Base-by-base conservation (phyloP, 2,329 filamentous ascomycete species). In the Penicillium paneum region DNA sequence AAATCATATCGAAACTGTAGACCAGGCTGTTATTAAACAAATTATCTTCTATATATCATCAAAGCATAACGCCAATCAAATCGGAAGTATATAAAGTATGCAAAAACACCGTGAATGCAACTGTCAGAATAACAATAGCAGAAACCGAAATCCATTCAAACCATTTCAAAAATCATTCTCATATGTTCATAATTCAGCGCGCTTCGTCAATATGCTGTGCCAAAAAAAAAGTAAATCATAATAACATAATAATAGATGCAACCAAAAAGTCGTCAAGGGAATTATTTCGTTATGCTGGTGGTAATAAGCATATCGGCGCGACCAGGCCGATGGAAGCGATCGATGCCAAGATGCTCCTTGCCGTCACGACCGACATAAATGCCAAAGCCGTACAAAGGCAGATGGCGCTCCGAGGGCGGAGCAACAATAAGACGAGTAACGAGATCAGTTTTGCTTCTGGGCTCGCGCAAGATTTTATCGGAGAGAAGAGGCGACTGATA, bases 391-490 rank as follows among this genome's bases (percentile, higher is more conserved):
- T 83, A 87, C 47, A 73, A 72, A 8, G 77, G 66, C 40, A 67
- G 58, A 5, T 70, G 60, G 15, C 69, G 66, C 38, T 76, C 74
- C 1, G 71, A 71, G 0, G 72, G 72, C 0, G 74, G 71, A 0
- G 73, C 77, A 74, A 40, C 83, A 47, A 90, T 85, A 2, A 96
- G 76, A 39, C 88, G 79, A 0, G 82, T 84, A 21, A 87, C 80
- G 19, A 97, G 80, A 60, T 91, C 87, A 0, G 78, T 78, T 60
- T 86, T 87, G n/a, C 80, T 85, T 28, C 80, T 78, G 3, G 87
- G 83, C 35, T 85, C 82, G 47, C 85, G 81, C 68, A 97, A 93
- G 0, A 88, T 83, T 10, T 85, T 80, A 66, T 96, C 91, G 5
- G 82, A 78, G 2, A 90, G 77, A 17, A 95, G 77, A 24, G 87